Evolutionary conservation across 176 grass and related monocot species (phyloP).

Genomic region (Chloris gayana): DNA sequence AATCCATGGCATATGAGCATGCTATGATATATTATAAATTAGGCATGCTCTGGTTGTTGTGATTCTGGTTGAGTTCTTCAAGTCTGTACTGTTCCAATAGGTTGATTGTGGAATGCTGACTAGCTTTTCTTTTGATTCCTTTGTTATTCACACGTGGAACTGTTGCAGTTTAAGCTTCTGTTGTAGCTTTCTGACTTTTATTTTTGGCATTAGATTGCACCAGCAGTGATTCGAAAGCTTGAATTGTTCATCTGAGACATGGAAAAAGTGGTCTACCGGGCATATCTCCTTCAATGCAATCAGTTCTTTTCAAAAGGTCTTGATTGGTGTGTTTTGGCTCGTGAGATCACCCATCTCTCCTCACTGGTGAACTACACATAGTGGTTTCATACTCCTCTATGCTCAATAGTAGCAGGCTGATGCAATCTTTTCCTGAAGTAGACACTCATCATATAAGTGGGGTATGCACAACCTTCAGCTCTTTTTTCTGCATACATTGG

Average conservation of each 20-base stretch:
- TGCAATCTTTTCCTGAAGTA: conserved; percentile 50
- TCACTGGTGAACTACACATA: conserved; percentile 90
- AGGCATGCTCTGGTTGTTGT: neutral
- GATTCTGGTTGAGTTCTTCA: neutral
- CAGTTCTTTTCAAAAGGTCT: conserved; percentile 61
- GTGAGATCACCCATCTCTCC: conserved; percentile 55
- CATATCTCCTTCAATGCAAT: conserved; percentile 49
- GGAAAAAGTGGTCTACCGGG: conserved; percentile 58
- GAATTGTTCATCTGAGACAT: conserved; percentile 66
- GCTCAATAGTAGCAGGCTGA: conserved; percentile 53
- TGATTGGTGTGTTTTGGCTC: conserved; percentile 55
- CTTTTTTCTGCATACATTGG: neutral
- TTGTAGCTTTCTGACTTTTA: conserved; percentile 29
- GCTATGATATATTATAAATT: neutral
- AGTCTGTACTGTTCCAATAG: neutral
- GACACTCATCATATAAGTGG: conserved; percentile 43
- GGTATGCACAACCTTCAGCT: conserved; percentile 25
- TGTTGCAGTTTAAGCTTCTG: neutral
- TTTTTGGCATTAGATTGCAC: conserved; percentile 47
- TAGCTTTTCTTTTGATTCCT: neutral
- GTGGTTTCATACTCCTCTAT: conserved; percentile 48
- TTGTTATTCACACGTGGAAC: neutral
- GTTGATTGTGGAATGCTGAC: neutral
- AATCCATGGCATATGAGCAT: neutral
- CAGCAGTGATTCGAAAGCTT: conserved; percentile 47